Base-by-base conservation (phyloP, 768 basidiomycete species). In the Calocera cornea region DNA sequence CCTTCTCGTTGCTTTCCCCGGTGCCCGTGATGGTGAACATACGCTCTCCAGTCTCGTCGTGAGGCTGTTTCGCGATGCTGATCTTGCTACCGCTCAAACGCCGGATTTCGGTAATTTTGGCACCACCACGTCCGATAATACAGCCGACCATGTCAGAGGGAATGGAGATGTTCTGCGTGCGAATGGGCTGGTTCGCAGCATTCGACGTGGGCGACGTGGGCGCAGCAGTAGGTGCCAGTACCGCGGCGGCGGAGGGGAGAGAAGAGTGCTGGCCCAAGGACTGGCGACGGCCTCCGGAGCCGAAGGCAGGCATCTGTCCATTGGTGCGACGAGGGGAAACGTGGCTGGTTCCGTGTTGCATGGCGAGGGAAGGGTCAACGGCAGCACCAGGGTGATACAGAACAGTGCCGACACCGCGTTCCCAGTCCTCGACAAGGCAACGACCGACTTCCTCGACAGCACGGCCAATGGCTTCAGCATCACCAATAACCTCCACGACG, bases 81-180 rank as follows among this genome's bases (percentile, higher is more conserved):
- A 99, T 99, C 80, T 94, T 93, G 72, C 92, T 95, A 41, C 97
- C 97, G 69, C 93, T 97, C 50, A 98, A 86, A 68, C 95, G 90
- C 73, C 97, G 91, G 75, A 99, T 99, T 78, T 99, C 97, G 65
- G 95, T 98, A 73, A 99, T 99, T 83, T 98, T 98, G 71, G 92
- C 90, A 34, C 95, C 95, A 76, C 88, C 92, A 71, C 94, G 90
- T 68, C 95, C 95, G 73, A 97, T 98, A 79, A 90, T 91, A 71
- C 78, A 78, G 16, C 79, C 95, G 70, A 99, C 97, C 97, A 99
- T 99, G 80, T 99, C 97, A 70, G 90, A 91, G 40, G 97, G 97
- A 74, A 99, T 98, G 72, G 97, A 95, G 72, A 99, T 98, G 78
- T 95, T 97, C 79, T 99, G 97, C 11, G 97, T 98, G 71, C 95